Evolutionary conservation across 352 stramenopile species (phyloP).

Genomic region (Phytophthora hibernalis): DNA sequence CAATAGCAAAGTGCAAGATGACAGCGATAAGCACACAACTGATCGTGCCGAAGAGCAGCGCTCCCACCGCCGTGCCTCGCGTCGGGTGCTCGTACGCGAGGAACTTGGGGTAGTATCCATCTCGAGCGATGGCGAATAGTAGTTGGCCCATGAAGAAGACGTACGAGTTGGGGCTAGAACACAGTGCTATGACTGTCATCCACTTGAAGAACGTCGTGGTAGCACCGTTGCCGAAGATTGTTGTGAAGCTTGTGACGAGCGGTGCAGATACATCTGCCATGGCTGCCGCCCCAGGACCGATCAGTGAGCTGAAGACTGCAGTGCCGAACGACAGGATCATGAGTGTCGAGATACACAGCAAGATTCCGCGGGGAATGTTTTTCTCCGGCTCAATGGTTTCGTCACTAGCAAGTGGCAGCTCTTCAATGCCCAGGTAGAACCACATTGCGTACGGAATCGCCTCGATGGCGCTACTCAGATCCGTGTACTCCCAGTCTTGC

Average conservation of each 20-base stretch:
- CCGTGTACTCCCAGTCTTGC: slow-evolving; percentile 62
- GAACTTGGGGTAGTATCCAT: slow-evolving; percentile 58
- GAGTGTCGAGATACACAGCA: slow-evolving; percentile 65
- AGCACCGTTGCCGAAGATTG: slow-evolving; percentile 58
- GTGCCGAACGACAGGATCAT: slow-evolving; percentile 59
- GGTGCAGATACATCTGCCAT: slow-evolving; percentile 55
- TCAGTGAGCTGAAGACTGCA: slow-evolving; percentile 62
- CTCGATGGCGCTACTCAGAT: slow-evolving; percentile 54
- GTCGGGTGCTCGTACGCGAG: slow-evolving; percentile 43
- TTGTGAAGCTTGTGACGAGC: slow-evolving; percentile 43
- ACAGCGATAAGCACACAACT: slow-evolving; percentile 49
- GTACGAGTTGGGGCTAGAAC: slow-evolving; percentile 70
- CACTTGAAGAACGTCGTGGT: slow-evolving; percentile 67
- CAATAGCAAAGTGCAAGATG: slow-evolving; percentile 61
- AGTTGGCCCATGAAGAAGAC: slow-evolving; percentile 76
- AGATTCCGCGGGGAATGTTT: slow-evolving; percentile 39
- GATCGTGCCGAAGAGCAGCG: slow-evolving; percentile 52
- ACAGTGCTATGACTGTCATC: slow-evolving; percentile 61
- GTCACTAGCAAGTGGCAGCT: slow-evolving; percentile 35
- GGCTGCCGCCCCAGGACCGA: slow-evolving; percentile 48
- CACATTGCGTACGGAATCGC: slow-evolving; percentile 68
- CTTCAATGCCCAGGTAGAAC: slow-evolving; percentile 53
- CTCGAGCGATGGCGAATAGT: slow-evolving; percentile 63
- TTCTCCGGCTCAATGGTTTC: slow-evolving; percentile 37
- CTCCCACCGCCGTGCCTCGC: slow-evolving; percentile 49